Percentiles rank a stretch among this genome's conserved stretches.
phyloP scores from a whole-genome alignment of 495 filamentous ascomycete genomes.

The Lasiosphaeris hirsuta region DNA sequence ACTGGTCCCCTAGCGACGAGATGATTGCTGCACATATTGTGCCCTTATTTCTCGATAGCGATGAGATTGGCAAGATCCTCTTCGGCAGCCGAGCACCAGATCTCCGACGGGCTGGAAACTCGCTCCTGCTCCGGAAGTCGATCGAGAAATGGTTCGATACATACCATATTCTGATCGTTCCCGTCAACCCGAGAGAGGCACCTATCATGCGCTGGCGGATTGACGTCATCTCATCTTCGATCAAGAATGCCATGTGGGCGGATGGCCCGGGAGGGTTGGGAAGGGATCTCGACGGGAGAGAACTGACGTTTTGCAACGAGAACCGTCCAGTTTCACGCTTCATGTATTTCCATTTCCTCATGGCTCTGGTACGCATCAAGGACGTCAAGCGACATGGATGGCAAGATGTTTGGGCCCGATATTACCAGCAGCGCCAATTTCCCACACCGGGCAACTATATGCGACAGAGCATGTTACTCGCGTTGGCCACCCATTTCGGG shows the following conservation, averaged over 20 bases:
- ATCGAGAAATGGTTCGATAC: constrained; percentile 4
- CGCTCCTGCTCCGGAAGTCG: not conserved
- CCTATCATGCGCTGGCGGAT: constrained; percentile 12
- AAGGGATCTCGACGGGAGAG: constrained; percentile 1
- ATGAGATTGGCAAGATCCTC: constrained; percentile 5
- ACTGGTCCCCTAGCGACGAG: not conserved
- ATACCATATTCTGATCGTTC: constrained; percentile 7
- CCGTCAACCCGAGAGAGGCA: not conserved
- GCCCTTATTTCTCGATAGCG: constrained; percentile 17
- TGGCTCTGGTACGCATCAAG: constrained; percentile 8
- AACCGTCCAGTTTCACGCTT: constrained; percentile 13
- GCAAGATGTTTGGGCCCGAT: constrained; percentile 2
- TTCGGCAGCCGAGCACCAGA: constrained; percentile 11
- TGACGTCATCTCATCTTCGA: constrained; percentile 4
- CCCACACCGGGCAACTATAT: constrained; percentile 3
- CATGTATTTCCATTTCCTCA: constrained; percentile 17
- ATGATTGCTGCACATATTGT: constrained; percentile 11
- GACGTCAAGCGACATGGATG: constrained; percentile 4
- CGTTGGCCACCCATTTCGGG: not conserved
- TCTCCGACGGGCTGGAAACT: constrained; percentile 2
- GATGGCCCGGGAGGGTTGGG: not conserved
- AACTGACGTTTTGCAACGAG: constrained; percentile 4
- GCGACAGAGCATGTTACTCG: constrained; percentile 1
- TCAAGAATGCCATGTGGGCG: not conserved
- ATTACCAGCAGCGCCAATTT: not conserved